Evolutionary conservation across 257 asterid species (phyloP).

Genomic region (Gardenia jasminoides): DNA sequence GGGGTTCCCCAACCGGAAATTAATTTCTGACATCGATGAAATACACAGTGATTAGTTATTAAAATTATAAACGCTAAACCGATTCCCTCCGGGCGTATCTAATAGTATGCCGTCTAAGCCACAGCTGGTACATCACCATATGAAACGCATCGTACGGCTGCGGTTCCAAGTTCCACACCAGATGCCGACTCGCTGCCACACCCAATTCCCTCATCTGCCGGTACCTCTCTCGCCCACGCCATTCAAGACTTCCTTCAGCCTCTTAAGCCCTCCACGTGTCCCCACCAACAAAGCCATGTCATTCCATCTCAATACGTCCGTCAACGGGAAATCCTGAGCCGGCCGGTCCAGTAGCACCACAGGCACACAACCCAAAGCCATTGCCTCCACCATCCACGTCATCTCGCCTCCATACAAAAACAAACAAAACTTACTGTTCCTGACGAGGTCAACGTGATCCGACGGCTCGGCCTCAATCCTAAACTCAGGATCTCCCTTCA

Average conservation of each 20-base stretch:
- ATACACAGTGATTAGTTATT: not conserved
- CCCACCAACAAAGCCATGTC: slow-evolving; percentile 56
- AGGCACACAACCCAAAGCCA: slow-evolving; percentile 82
- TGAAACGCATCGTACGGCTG: slow-evolving; percentile 78
- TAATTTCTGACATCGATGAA: not conserved
- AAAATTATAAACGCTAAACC: not conserved
- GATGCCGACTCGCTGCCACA: slow-evolving; percentile 65
- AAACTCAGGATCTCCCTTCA: slow-evolving; percentile 49
- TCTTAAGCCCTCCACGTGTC: slow-evolving; percentile 42
- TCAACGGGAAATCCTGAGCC: slow-evolving; percentile 83
- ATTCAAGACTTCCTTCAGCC: slow-evolving; percentile 54
- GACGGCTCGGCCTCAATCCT: slow-evolving; percentile 37
- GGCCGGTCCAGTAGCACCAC: slow-evolving; percentile 76
- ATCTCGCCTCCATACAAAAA: slow-evolving; percentile 45
- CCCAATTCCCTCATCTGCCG: slow-evolving; percentile 51
- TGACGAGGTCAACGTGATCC: slow-evolving; percentile 21
- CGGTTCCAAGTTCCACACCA: slow-evolving; percentile 71
- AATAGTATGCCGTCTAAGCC: slow-evolving; percentile 80
- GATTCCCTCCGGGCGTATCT: slow-evolving; percentile 65
- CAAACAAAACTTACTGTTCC: slow-evolving; percentile 67
- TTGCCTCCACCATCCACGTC: slow-evolving; percentile 54
- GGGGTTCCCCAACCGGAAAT: not conserved
- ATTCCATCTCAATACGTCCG: slow-evolving; percentile 75
- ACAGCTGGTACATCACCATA: slow-evolving; percentile 84
- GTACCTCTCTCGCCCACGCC: slow-evolving; percentile 47